These are phyloP conservation scores for Colletotrichum sp. DNA, from an alignment of 2,329 filamentous ascomycete species.

Conservation along the genomic window DNA sequence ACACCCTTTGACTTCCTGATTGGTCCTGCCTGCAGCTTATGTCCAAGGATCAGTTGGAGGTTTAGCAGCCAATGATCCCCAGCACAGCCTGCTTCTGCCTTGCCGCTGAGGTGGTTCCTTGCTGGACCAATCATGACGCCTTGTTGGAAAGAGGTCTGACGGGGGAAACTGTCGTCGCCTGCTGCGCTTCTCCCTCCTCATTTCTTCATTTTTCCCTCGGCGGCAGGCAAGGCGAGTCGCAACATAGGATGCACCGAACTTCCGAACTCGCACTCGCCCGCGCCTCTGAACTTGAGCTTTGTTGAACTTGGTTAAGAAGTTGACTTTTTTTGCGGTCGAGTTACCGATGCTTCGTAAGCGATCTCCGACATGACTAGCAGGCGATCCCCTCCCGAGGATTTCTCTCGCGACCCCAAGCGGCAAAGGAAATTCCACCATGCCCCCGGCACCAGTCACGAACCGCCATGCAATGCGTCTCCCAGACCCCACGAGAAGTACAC, in stretches of 20 bases:
- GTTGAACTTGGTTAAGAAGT: neutral
- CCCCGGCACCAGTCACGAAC: neutral
- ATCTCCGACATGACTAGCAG: neutral
- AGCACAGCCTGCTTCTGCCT: neutral
- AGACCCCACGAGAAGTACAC: neutral
- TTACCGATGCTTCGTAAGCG: neutral
- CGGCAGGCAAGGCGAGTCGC: neutral
- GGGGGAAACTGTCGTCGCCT: neutral
- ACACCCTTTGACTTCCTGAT: neutral
- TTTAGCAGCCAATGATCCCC: neutral
- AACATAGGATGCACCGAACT: neutral
- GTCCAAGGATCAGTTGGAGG: neutral
- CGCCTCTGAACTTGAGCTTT: neutral
- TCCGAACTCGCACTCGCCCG: neutral
- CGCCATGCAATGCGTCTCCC: neutral
- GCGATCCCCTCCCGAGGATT: neutral
- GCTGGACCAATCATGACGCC: neutral
- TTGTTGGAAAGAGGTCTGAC: neutral
- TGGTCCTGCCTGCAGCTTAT: neutral
- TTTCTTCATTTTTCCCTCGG: neutral
- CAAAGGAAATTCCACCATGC: neutral
- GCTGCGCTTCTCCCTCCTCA: neutral
- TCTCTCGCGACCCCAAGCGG: neutral
- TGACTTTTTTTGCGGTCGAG: fast-evolving
- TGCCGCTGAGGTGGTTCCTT: neutral